These are phyloP conservation scores for Chaetomiaceae sp. DNA, from an alignment of 2,329 filamentous ascomycete genomes.

Conservation along the genomic window DNA sequence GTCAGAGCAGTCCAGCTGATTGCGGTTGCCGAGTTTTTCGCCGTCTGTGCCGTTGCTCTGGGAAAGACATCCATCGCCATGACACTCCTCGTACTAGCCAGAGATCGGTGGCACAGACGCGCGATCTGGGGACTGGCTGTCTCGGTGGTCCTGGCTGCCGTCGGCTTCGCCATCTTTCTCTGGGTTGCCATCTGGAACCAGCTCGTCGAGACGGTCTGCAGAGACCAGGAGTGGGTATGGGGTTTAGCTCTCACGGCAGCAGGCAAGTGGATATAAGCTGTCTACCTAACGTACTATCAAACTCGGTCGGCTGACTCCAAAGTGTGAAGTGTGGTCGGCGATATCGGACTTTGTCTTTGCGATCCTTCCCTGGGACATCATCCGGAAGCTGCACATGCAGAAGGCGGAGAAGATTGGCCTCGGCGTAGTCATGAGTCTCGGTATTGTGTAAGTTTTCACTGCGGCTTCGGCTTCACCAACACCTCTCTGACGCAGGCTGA, in stretches of 20 bases:
- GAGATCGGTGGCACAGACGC: not conserved
- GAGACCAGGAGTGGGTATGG: not conserved
- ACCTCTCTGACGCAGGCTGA: too few relatives aligned
- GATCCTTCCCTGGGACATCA: conserved; percentile 4
- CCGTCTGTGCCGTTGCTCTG: not conserved
- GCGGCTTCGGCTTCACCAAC: not conserved
- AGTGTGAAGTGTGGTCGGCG: conserved; percentile 5
- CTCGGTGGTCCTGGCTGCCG: not conserved
- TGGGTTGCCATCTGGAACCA: not conserved
- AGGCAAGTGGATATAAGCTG: conserved; percentile 4
- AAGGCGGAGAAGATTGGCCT: not conserved
- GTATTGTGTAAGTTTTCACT: not conserved
- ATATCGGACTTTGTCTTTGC: conserved; percentile 5
- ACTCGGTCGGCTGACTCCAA: not conserved
- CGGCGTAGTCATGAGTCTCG: not conserved
- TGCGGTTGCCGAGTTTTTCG: not conserved
- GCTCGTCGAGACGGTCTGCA: not conserved
- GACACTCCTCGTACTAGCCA: not conserved
- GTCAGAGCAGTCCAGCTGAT: not conserved
- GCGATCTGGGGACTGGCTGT: not conserved
- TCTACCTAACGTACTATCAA: too few relatives aligned
- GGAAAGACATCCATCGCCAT: not conserved
- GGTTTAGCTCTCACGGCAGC: not conserved
- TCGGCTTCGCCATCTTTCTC: not conserved
- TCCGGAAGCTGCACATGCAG: not conserved